phyloP scores from a whole-genome alignment of 345 rosid species.

The Ricinus communis region DNA sequence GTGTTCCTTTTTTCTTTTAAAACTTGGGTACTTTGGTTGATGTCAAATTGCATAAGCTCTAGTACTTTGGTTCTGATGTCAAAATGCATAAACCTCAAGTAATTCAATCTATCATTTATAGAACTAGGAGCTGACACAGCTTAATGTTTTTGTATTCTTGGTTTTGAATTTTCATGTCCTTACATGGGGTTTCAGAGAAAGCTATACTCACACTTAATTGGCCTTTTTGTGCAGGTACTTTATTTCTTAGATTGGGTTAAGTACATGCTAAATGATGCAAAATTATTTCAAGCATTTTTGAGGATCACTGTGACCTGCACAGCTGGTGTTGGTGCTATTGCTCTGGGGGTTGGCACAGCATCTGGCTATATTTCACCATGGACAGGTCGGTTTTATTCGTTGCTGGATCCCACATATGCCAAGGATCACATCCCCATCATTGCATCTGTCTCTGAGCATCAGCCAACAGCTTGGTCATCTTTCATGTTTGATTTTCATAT shows the following conservation, averaged over 20 bases:
- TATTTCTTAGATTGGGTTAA: constrained; percentile 95
- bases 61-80: too few relatives aligned
- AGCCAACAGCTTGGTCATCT: constrained; percentile 99
- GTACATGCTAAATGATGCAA: constrained; percentile 74
- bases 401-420: constrained; percentile 96
- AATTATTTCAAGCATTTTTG: constrained; percentile 84
- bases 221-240: constrained; percentile 59
- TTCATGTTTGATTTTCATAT: constrained; percentile 98
- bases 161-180: background rate
- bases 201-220: background rate
- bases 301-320: constrained; percentile 77
- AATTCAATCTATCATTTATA: background rate
- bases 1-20: constrained; percentile 1
- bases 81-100: background rate
- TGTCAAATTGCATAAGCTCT: too few relatives aligned
- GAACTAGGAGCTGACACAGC: background rate
- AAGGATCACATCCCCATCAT: constrained; percentile 98
- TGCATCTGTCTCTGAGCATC: constrained; percentile 99
- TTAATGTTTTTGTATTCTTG: background rate
- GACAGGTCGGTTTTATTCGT: constrained; percentile 96
- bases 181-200: background rate
- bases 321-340: constrained; percentile 65
- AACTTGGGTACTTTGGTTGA: too few relatives aligned
- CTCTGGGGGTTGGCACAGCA: constrained; percentile 84
- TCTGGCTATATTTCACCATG: constrained; percentile 99